These are phyloP conservation scores for Xanthoparmelia taractica DNA, from an alignment of 495 filamentous ascomycete genomes.

Conservation along the genomic window DNA sequence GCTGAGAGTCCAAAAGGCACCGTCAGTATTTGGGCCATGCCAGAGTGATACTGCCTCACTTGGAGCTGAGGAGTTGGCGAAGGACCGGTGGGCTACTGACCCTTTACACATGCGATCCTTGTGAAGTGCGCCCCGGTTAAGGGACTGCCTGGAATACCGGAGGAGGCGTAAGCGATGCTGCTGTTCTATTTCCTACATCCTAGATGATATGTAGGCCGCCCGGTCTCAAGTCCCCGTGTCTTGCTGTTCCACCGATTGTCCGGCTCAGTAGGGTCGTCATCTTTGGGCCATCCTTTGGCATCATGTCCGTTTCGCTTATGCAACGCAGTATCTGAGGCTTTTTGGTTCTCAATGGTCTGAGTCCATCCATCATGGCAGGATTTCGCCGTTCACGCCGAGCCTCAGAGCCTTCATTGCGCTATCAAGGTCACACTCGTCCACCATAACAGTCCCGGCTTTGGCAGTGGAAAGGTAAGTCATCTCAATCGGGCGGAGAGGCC, in stretches of 20 bases:
- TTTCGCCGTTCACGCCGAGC: conserved; percentile 13
- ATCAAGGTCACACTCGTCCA: conserved; percentile 62
- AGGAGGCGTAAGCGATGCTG: background rate
- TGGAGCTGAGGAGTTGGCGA: background rate
- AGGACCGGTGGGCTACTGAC: background rate
- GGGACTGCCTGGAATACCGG: background rate
- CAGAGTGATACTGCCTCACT: background rate
- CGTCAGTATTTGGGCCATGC: conserved; percentile 25
- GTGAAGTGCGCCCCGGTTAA: background rate
- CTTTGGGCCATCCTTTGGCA: background rate
- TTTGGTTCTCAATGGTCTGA: background rate
- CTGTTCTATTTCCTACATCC: background rate
- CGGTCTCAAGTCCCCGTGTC: background rate
- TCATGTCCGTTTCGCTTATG: background rate
- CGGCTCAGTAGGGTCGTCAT: background rate
- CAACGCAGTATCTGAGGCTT: background rate
- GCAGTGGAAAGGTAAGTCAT: conserved; percentile 88
- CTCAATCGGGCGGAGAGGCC: conserved; percentile 50
- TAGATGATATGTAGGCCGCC: background rate
- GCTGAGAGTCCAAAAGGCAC: conserved; percentile 21
- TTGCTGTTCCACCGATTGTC: background rate
- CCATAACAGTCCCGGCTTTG: conserved; percentile 81
- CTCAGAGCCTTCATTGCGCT: conserved; percentile 62
- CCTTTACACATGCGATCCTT: background rate
- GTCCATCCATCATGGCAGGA: conserved; percentile 6